Conservation (phyloP, 257 asterid species). For the Sherardia arvensis region DNA sequence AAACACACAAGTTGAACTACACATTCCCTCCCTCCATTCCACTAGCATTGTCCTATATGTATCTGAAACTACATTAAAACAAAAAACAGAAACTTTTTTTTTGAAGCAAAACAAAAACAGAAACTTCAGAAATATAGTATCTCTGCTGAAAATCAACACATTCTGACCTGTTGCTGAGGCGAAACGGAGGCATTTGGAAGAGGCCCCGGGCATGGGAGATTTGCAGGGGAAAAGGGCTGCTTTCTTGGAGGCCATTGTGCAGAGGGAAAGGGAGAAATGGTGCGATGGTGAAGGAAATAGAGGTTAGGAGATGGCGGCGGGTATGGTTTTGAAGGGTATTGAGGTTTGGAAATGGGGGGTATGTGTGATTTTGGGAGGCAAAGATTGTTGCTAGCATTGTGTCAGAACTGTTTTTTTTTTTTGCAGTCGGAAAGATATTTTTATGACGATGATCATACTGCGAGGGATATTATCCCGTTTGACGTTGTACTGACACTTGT, state of each 20-base stretch:
- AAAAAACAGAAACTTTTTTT: too few species aligned
- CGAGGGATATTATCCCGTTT: background rate
- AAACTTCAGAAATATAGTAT: too few species aligned
- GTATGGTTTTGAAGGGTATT: slow-evolving; percentile 14
- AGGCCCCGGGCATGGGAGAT: slow-evolving; percentile 83
- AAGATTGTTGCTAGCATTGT: slow-evolving; percentile 18
- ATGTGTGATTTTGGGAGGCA: slow-evolving; percentile 10
- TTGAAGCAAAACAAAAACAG: too few species aligned
- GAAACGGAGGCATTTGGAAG: slow-evolving; percentile 90
- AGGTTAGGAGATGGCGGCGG: slow-evolving; percentile 54
- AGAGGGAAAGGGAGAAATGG: slow-evolving; percentile 40
- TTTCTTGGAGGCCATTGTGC: slow-evolving; percentile 10
- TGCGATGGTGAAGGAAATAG: slow-evolving; percentile 36
- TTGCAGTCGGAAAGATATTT: background rate
- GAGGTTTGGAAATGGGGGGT: slow-evolving; percentile 3
- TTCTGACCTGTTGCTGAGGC: slow-evolving; percentile 81
- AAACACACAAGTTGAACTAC: background rate
- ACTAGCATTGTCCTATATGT: too few species aligned
- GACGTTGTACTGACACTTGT: background rate
- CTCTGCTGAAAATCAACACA: too few species aligned
- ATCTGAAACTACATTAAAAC: background rate
- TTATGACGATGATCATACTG: background rate
- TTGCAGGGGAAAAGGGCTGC: slow-evolving; percentile 23
- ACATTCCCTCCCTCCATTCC: too few species aligned
- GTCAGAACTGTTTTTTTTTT: background rate